These are phyloP conservation scores for Dactylellina parvicollis DNA, from an alignment of 2,329 filamentous ascomycete genomes.

Conservation along the genomic window DNA sequence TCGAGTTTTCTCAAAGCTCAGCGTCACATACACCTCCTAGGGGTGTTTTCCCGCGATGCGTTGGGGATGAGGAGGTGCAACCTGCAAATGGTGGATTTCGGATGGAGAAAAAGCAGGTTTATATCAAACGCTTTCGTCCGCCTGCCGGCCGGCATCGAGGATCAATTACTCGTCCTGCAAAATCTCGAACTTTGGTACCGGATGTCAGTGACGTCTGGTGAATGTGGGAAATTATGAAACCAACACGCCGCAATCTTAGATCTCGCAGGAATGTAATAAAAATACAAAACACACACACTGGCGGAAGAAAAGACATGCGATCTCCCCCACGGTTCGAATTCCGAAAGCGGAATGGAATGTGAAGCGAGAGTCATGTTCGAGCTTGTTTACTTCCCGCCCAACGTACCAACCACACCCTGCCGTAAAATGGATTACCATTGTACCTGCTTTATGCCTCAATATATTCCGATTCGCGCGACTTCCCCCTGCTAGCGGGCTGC, in stretches of 20 bases:
- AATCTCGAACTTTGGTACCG: not conserved
- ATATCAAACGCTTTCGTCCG: slow-evolving; percentile 6
- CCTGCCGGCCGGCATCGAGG: not conserved
- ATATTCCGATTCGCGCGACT: slow-evolving; percentile 2
- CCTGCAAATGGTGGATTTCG: not conserved
- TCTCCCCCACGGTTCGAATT: not conserved
- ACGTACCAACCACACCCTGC: not conserved
- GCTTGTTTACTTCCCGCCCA: not conserved
- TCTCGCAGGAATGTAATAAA: slow-evolving; percentile 13
- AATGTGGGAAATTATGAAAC: slow-evolving; percentile 19
- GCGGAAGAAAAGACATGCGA: not conserved
- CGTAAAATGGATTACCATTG: slow-evolving; percentile 13
- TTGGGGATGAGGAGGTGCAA: not conserved
- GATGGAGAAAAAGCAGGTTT: not conserved
- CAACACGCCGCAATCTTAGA: not conserved
- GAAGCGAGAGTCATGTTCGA: slow-evolving; percentile 33
- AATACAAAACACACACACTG: not conserved
- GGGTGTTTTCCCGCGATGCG: not conserved
- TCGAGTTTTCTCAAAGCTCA: too few relatives aligned
- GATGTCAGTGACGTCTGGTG: slow-evolving; percentile 5
- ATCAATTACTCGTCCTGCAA: slow-evolving; percentile 22
- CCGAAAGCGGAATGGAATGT: slow-evolving; percentile 27
- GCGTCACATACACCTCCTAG: not conserved
- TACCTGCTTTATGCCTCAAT: slow-evolving; percentile 15
- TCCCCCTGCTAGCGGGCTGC: not conserved